Evolutionary conservation across 768 basidiomycete genomes (phyloP).

Genomic region (Hydnum rufescens): DNA sequence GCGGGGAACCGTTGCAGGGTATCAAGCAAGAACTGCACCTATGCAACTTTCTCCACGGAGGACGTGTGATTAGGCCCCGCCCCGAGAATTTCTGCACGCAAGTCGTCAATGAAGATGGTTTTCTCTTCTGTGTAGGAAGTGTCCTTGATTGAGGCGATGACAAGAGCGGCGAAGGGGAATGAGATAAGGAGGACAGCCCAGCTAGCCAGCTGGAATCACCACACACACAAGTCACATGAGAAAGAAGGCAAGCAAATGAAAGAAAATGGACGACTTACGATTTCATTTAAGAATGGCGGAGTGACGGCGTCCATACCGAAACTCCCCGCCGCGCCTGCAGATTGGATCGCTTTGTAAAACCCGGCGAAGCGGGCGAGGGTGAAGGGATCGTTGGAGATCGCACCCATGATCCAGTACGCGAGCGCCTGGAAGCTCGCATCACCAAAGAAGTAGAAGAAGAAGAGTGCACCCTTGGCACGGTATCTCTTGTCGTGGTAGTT

Average conservation of each 20-base stretch:
- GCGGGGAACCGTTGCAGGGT: too few species aligned
- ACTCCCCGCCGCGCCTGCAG: constrained; percentile 21
- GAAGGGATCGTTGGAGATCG: constrained; percentile 15
- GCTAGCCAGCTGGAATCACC: constrained; percentile 15
- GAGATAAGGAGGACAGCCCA: constrained; percentile 21
- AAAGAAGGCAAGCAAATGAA: constrained; percentile 13
- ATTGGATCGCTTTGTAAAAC: constrained; percentile 17
- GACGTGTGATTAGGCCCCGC: too few species aligned
- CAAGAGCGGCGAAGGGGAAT: constrained; percentile 19
- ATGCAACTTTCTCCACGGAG: too few species aligned
- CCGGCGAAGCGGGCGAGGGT: constrained; percentile 15
- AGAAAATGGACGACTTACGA: constrained; percentile 11
- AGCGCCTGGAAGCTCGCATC: constrained; percentile 15
- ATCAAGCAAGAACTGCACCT: too few species aligned
- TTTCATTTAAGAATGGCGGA: constrained; percentile 27
- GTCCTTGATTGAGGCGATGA: constrained; percentile 21
- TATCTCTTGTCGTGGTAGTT: constrained; percentile 20
- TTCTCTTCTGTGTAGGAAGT: constrained; percentile 22
- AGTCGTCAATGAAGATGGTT: background rate
- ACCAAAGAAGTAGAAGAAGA: constrained; percentile 25
- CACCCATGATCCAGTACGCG: constrained; percentile 10
- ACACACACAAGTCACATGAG: constrained; percentile 8
- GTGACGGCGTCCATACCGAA: constrained; percentile 28
- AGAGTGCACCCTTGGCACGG: constrained; percentile 21
- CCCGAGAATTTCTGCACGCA: background rate